These are phyloP conservation scores for Fraxinus quadrangulata DNA, from an alignment of 257 asterid species.

Conservation along the genomic window DNA sequence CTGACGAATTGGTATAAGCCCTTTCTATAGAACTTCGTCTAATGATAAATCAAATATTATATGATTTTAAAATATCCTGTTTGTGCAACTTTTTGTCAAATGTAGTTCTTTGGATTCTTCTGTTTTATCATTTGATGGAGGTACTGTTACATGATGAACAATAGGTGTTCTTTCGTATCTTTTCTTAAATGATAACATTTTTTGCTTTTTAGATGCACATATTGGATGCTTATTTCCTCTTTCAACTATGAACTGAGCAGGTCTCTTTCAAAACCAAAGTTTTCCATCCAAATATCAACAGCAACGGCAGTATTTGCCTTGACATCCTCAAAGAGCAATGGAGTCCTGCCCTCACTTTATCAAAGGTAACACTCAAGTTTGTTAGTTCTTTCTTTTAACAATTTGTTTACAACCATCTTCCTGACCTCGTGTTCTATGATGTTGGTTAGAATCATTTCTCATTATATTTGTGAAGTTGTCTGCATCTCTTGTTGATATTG, in stretches of 20 bases:
- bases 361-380: constrained; percentile 37
- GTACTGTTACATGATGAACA: background rate
- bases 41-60: background rate
- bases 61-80: background rate
- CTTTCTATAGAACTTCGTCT: background rate
- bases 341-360: constrained; percentile 58
- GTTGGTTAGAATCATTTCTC: too few relatives aligned
- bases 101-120: background rate
- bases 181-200: too few relatives aligned
- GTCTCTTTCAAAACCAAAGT: constrained; percentile 53
- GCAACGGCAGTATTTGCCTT: constrained; percentile 55
- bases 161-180: background rate
- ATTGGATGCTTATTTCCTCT: background rate
- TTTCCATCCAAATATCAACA: constrained; percentile 53
- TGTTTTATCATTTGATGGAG: background rate
- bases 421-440: background rate
- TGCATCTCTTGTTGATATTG: background rate
- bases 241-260: constrained; percentile 26
- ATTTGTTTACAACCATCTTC: background rate
- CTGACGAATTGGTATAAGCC: background rate
- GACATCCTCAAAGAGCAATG: constrained; percentile 57
- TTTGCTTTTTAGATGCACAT: background rate
- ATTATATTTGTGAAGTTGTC: background rate
- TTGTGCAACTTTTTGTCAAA: background rate
- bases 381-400: background rate